Evolutionary conservation across 2,329 filamentous ascomycete species (phyloP), one percentile per base, ranked within the genome.

Genomic region (Fusarium begoniae): DNA sequence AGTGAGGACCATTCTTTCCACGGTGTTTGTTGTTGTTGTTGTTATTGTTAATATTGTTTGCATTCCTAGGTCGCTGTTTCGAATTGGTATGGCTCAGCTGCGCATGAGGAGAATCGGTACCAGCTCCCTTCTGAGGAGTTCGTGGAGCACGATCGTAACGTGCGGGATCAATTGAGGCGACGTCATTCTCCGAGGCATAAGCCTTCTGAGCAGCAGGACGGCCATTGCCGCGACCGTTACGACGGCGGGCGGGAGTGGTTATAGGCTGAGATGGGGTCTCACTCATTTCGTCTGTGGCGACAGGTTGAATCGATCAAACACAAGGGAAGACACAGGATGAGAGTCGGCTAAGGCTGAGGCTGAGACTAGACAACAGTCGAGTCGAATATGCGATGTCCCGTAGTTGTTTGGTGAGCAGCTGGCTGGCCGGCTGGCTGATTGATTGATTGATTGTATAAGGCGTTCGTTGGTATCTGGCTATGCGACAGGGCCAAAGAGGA

Each of bases 151-250:
- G 58, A 74, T 77, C 67, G 77, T 82, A 72, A 80, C 82, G 72
- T 71, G 80, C 50, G 79, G 81, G 74, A 38, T 80, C 78, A 64
- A 81, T 66, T 45, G 69, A 75, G 48, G 74, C 74, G 41, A 75
- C 81, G 75, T 90, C 89, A 75, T 87, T 90, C 79, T 90, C 89
- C 8, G 89, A 90, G 30, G 87, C 88, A 76, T 90, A 90, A n/a
- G 84, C 85, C 80, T 88, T 90, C 68, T 86, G 86, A 17, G 81
- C 82, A 22, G 85, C 81, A 74, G 72, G 76, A 79, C 73, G 85
- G 79, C 73, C 84, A 80, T 79, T 82, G 75, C 78, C 84, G 79
- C 79, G 85, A 82, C 75, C 84, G 78, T 82, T 79, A 59, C 81
- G 79, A 44, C 82, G 82, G 44, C 82, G 82, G 44, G 78, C 79